Conservation (phyloP, 164 flowering plant species). For the Stephania yunnanensis region DNA sequence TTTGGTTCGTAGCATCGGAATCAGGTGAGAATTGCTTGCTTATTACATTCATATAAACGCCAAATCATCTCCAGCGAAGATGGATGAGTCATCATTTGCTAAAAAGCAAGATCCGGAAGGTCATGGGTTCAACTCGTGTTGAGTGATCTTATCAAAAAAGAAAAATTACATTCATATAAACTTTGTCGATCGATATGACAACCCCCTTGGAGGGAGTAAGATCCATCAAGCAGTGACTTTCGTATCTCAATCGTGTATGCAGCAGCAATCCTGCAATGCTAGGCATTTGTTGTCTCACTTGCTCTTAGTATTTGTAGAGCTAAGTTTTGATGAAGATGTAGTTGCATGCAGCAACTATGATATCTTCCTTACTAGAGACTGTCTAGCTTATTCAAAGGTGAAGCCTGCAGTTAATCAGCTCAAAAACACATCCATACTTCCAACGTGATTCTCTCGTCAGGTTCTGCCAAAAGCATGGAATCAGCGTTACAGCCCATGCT, state of each 20-base stretch:
- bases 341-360: conserved; percentile 78
- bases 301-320: background rate
- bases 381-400: conserved; percentile 81
- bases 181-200: background rate
- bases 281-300: background rate
- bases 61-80: background rate
- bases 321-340: background rate
- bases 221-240: background rate
- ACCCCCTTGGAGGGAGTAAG: background rate
- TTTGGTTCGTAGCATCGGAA: conserved; percentile 86
- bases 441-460: conserved; percentile 88
- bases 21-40: conserved; percentile 44
- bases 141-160: too few species aligned
- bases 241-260: background rate
- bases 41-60: too few species aligned
- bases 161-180: too few species aligned
- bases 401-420: conserved; percentile 97
- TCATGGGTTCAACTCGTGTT: too few species aligned
- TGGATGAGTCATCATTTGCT: background rate
- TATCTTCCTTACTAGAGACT: conserved; percentile 83
- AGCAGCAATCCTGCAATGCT: background rate
- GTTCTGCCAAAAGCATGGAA: conserved; percentile 93
- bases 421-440: conserved; percentile 90
- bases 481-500: conserved; percentile 84
- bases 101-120: too few species aligned